Evolutionary conservation across 345 rosid genomes (phyloP), one percentile per base, ranked within the genome.

Genomic region (Melaleuca quinquenervia): DNA sequence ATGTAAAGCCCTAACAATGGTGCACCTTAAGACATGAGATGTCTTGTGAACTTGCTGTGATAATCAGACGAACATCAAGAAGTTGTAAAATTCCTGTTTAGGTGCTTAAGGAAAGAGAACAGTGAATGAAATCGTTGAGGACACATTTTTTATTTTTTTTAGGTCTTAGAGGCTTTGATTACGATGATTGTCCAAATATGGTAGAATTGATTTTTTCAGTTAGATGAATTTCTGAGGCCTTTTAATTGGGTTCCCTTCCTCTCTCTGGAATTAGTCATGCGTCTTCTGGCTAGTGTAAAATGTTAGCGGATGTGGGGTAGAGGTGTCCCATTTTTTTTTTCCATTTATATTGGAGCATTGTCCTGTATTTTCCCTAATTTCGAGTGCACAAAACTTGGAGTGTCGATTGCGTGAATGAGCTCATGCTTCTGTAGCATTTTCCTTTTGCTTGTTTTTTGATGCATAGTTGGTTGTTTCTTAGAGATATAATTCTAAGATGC

Each of bases 1-100:
- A 90, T 84, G 96, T 94, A 54, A 96, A 92, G 89, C 91, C 95
- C 55, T 97, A 92, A 88, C n/a, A 26, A 21, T 32, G 74, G 29
- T 84, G 32, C 48, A 55, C 78, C 50, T 48, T 48, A 21, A 16
- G 78, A 41, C 78, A 70, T 70, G 41, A 70, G 48, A 70, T 16
- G 78, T 70, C 78, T 11, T 10, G 48, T 70, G 24, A 18, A 70
- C 48, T 70, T 70, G 44, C 78, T 70, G 48, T 70, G 78, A 70
- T 70, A 32, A 70, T 70, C 48, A 32, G 78, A 70, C 11, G 45
- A 32, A 70, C 45, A 18, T 70, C 78, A 11, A 32, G 78, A 70
- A 70, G 24, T 45, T 70, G 78, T 64, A 70, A 70, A 70, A 70
- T 70, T 70, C 78, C 78, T 70, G 16, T 18, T 16, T 70, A 32